Percentiles rank a stretch among this genome's conserved stretches.
These are phyloP conservation scores for Eimeria maxima DNA, from an alignment of 169 alveolate species.

Conservation along the genomic window DNA sequence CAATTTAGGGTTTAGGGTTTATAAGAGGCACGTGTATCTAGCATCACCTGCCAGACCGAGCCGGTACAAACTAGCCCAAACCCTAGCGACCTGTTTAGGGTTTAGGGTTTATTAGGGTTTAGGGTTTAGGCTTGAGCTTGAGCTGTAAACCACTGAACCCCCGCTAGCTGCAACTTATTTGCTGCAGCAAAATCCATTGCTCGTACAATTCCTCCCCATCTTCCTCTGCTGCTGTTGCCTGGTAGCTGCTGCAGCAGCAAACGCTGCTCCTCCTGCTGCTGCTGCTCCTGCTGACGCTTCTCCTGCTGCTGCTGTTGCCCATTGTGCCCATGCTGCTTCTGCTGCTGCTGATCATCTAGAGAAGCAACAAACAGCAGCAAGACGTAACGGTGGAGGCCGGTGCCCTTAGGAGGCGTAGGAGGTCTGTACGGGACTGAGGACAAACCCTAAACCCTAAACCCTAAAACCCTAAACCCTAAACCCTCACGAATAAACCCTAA, in stretches of 20 bases:
- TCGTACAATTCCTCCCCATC: not conserved
- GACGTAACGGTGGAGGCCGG: conserved; percentile 44
- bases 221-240: conserved; percentile 31
- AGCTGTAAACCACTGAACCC: conserved; percentile 24
- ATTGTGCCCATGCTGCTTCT: not conserved
- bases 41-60: too few species aligned
- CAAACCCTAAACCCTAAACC: conserved; percentile 10
- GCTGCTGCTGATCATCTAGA: not conserved
- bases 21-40: too few species aligned
- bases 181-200: conserved; percentile 41
- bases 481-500: not conserved
- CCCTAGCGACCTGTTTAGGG: too few species aligned
- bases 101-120: not conserved
- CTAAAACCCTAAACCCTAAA: not conserved
- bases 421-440: not conserved
- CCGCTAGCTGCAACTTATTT: conserved; percentile 9
- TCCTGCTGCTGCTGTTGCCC: conserved; percentile 15
- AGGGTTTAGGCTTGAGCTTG: not conserved
- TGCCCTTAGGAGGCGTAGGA: conserved; percentile 4
- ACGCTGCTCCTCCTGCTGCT: conserved; percentile 2
- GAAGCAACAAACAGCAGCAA: conserved; percentile 3
- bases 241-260: conserved; percentile 45
- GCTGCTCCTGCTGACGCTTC: not conserved
- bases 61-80: too few species aligned
- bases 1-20: too few species aligned